These are phyloP conservation scores for Lantana camara DNA, from an alignment of 257 asterid species.

Conservation along the genomic window DNA sequence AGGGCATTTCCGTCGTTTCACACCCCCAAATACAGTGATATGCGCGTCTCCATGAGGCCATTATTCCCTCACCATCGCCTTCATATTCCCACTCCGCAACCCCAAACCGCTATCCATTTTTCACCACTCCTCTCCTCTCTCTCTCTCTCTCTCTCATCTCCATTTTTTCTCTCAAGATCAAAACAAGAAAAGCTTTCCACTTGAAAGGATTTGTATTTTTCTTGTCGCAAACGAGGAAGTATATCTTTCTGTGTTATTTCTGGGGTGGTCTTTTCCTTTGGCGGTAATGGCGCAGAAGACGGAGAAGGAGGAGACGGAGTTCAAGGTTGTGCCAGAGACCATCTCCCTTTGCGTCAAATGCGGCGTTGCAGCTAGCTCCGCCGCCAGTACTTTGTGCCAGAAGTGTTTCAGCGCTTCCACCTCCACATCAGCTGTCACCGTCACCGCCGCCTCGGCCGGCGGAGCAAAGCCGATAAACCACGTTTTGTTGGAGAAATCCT, in stretches of 20 bases:
- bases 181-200: not conserved
- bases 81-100: slow-evolving; percentile 37
- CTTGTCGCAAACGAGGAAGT: not conserved
- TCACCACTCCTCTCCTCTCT: slow-evolving; percentile 9
- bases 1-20: slow-evolving; percentile 45
- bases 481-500: slow-evolving; percentile 38
- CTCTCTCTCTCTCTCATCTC: not conserved
- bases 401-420: slow-evolving; percentile 55
- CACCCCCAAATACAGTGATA: slow-evolving; percentile 34
- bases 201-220: not conserved
- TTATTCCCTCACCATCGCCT: slow-evolving; percentile 47
- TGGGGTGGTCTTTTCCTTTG: not conserved
- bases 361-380: slow-evolving; percentile 56
- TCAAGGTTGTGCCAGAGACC: slow-evolving; percentile 73
- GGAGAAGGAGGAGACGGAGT: slow-evolving; percentile 83
- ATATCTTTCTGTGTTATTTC: not conserved
- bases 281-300: slow-evolving; percentile 76
- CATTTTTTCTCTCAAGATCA: slow-evolving; percentile 20
- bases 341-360: slow-evolving; percentile 69
- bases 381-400: slow-evolving; percentile 58
- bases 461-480: slow-evolving; percentile 24
- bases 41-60: slow-evolving; percentile 69
- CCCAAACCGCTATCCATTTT: not conserved
- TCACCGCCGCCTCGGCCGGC: slow-evolving; percentile 26
- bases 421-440: slow-evolving; percentile 26